Evolutionary conservation across 768 basidiomycete species (phyloP).

Genomic region (button mushroom (Agaricus bisporus)): DNA sequence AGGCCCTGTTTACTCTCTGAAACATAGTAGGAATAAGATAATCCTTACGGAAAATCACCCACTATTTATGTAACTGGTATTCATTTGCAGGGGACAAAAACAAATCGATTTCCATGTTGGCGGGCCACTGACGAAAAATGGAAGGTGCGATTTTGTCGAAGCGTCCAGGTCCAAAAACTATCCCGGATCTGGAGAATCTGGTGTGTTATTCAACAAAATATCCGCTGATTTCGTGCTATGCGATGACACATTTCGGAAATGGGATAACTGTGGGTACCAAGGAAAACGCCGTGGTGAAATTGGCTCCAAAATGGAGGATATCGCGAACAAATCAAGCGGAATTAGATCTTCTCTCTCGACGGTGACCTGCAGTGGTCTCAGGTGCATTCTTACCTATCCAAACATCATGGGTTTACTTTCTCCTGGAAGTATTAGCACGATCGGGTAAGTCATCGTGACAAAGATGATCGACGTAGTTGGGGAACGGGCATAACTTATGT

Average conservation of each 20-base stretch:
- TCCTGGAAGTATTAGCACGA: neutral
- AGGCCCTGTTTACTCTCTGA: no score
- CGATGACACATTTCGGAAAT: conserved; percentile 3
- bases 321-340: neutral
- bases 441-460: conserved; percentile 4
- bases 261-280: neutral
- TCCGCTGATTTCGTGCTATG: conserved; percentile 10
- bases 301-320: neutral
- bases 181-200: neutral
- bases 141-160: conserved; percentile 12
- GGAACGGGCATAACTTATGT: neutral
- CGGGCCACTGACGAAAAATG: neutral
- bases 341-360: neutral
- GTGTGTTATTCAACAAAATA: neutral
- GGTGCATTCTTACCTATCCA: neutral
- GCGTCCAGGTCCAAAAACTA: neutral
- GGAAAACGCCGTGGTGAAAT: neutral
- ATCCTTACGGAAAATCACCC: no score
- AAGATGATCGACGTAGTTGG: conserved; percentile 4
- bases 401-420: neutral
- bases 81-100: neutral
- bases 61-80: neutral
- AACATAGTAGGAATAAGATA: no score
- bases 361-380: neutral
- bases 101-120: neutral